Base-by-base conservation (phyloP, 495 filamentous ascomycete genomes). In the Barbatosphaeria neglecta region DNA sequence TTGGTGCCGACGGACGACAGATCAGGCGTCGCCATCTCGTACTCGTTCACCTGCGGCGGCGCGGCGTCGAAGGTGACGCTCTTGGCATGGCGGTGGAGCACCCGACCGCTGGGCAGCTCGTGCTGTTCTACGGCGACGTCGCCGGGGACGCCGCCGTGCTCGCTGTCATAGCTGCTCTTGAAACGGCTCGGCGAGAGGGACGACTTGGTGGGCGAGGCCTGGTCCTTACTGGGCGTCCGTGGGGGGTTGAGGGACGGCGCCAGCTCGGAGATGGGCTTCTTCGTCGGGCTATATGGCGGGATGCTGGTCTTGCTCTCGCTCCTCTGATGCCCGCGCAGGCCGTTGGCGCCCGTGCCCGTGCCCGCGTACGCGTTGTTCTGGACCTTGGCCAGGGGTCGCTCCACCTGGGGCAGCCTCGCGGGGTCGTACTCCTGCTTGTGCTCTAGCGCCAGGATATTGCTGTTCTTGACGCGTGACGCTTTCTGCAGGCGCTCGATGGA, bases 11-110 rank as follows among this genome's bases (percentile, higher is more conserved):
- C 69, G 1, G 85, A 97, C 5, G 93, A 96, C 15, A 87, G 77
- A 61, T 95, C 92, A 1, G 92, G 92, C 3, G 92, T 98, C 27
- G 86, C 82, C 86, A 95, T 90, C 65, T 96, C 92, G 58, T 97
- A 98, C 60, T 97, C 89, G 55, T 95, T 94, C 44, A 97, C 72
- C 60, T 92, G 84, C 23, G 92, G 93, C 19, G 92, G 90, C 0
- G 87, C 92, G 22, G 80, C 82, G 69, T 96, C 90, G 56, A 96
- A 98, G 2, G 87, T 97, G 22, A 98, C 92, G 53, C 88, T 95
- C 66, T 98, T 98, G 0, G 86, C 80, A 65, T 94, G 85, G 28
- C 88, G 82, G 58, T 84, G 81, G 4, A 86, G 73, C 17, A 61
- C 73, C 50, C 72, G 73, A 33, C 80, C 77, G 25, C 66, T 70